Conservation (phyloP, 2,329 filamentous ascomycete species). For the Colletotrichum truncatum region DNA sequence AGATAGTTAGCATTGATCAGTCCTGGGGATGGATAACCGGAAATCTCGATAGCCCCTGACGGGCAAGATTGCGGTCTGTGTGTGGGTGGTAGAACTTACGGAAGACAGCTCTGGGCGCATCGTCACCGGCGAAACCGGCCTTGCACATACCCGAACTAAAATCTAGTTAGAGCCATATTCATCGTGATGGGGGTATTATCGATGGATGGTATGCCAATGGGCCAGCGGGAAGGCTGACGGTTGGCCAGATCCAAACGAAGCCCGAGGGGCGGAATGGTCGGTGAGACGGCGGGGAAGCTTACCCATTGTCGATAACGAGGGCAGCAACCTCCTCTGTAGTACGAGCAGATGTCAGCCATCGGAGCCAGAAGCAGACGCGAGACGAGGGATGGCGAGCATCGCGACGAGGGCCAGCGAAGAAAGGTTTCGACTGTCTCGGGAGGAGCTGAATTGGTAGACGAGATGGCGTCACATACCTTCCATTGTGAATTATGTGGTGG, state of each 20-base stretch:
- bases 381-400: constrained; percentile 11
- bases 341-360: constrained; percentile 53
- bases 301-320: constrained; percentile 99
- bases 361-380: not conserved
- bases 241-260: constrained; percentile 3
- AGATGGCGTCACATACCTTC: constrained; percentile 33
- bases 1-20: constrained; percentile 44
- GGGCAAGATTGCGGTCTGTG: constrained; percentile 24
- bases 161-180: constrained; percentile 46
- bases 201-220: constrained; percentile 21
- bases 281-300: constrained; percentile 65
- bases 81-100: constrained; percentile 76
- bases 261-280: constrained; percentile 39
- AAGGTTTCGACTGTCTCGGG: constrained; percentile 5
- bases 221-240: constrained; percentile 15
- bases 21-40: not conserved
- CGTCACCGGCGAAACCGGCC: constrained; percentile 99
- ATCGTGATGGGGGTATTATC: constrained; percentile 10
- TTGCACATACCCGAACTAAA: constrained; percentile 99
- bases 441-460: constrained; percentile 1
- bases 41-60: constrained; percentile 9
- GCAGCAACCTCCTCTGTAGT: constrained; percentile 97
- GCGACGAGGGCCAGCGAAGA: constrained; percentile 13
- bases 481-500: constrained; percentile 34
- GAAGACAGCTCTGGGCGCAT: constrained; percentile 99